These are phyloP conservation scores for Cucumis hystrix DNA, from an alignment of 306 rosid genomes.

Conservation along the genomic window DNA sequence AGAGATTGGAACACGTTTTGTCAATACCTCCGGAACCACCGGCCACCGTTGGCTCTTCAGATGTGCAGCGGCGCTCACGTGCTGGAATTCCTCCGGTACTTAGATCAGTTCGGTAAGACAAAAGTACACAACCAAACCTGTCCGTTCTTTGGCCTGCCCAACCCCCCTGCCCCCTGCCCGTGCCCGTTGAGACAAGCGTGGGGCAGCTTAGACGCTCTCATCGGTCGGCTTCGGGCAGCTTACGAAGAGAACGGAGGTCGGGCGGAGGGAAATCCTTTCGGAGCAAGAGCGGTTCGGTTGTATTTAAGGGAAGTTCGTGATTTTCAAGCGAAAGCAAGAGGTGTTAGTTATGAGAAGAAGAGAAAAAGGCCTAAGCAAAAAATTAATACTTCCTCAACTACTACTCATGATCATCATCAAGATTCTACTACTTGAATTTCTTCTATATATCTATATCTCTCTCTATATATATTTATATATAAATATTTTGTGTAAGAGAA, in stretches of 20 bases:
- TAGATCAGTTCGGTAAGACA: slow-evolving; percentile 91
- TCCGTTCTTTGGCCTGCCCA: slow-evolving; percentile 70
- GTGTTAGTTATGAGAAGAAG: slow-evolving; percentile 89
- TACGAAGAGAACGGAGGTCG: slow-evolving; percentile 67
- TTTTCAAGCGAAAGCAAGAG: slow-evolving; percentile 78
- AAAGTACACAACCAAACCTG: slow-evolving; percentile 75
- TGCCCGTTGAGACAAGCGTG: slow-evolving; percentile 92
- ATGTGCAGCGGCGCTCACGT: slow-evolving; percentile 74
- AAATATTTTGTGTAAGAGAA: background rate
- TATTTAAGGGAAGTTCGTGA: slow-evolving; percentile 85
- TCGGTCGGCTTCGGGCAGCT: slow-evolving; percentile 93
- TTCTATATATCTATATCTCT: background rate
- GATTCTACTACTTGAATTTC: background rate
- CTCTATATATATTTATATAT: background rate
- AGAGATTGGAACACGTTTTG: slow-evolving; percentile 97
- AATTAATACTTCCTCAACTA: background rate
- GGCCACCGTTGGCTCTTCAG: slow-evolving; percentile 47
- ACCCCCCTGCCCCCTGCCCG: slow-evolving; percentile 85
- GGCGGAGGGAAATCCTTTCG: slow-evolving; percentile 60
- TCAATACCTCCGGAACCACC: slow-evolving; percentile 73
- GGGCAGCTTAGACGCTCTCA: slow-evolving; percentile 94
- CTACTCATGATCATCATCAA: background rate
- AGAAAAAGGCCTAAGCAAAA: slow-evolving; percentile 60
- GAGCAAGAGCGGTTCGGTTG: slow-evolving; percentile 50
- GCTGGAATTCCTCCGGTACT: slow-evolving; percentile 74